Evolutionary conservation across 495 filamentous ascomycete species (phyloP), one percentile per base, ranked within the genome.

Genomic region (Penicillium maclennaniae): DNA sequence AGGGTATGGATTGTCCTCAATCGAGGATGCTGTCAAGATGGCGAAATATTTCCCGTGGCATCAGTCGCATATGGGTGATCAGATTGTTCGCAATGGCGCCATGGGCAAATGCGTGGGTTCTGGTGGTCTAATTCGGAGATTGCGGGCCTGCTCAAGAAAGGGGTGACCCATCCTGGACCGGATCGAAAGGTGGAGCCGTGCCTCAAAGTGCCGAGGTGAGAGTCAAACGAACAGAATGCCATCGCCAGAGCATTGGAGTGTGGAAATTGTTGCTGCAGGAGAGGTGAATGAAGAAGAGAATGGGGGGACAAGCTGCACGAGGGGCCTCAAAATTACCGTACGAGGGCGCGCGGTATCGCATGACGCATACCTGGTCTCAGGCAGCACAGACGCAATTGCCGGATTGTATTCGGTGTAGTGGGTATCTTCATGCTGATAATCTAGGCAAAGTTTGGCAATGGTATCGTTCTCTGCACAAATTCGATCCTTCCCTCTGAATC

Each of bases 161-260:
- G 31, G 31, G 31, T 9, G n/a, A 40, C 38, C 38, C 38, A n/a
- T 15, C 8, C 31, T 43, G 31, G n/a, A 16, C 40, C 37, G 19
- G 45, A 23, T 54, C 36, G 45, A 25, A 27, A 54, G 25, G 52
- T 54, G 52, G 45, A 48, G 45, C 52, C 52, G 40, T 17, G 6
- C 7, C 34, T 27, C 15, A 21, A 38, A 25, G 28, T 19, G 38
- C 17, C 28, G 51, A 16, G 26, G 21, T 19, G 37, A 42, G n/a
- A 49, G 23, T 37, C 17, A 14, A 14, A 2, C 2, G 10, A 6
- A 23, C 47, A 26, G 39, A 15, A 16, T 15, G 27, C 36, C 25
- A 40, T 48, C 7, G 15, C 25, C 16, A 15, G 15, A 16, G 15
- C 15, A 41, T 41, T 21, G 21, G 21, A 14, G 37, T 2, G 7